Percentiles rank a stretch among this genome's conserved stretches.
Evolutionary conservation across 176 grass and related monocot genomes (phyloP).

Genomic region (Chrysopogon serrulatus): DNA sequence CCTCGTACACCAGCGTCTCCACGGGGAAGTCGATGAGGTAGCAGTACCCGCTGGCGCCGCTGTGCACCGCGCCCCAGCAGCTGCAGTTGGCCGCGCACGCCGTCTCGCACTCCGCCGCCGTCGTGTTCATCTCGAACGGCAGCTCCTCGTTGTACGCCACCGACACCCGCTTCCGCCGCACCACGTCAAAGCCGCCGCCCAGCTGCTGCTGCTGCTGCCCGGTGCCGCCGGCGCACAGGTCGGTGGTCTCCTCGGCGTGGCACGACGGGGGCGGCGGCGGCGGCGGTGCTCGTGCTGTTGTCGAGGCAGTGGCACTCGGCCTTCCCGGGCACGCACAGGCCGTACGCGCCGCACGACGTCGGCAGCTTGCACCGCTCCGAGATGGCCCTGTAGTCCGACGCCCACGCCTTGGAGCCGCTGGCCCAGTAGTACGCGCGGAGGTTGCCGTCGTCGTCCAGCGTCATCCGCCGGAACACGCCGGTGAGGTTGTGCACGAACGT

Average conservation of each 20-base stretch:
- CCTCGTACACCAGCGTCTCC: slow-evolving; percentile 53
- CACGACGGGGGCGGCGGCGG: slow-evolving; percentile 10
- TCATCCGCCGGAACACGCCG: slow-evolving; percentile 49
- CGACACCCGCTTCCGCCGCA: slow-evolving; percentile 39
- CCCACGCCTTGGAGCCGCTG: slow-evolving; percentile 16
- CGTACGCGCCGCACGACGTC: slow-evolving; percentile 51
- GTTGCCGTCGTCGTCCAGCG: slow-evolving; percentile 65
- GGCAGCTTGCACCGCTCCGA: slow-evolving; percentile 43
- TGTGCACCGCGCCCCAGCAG: slow-evolving; percentile 54
- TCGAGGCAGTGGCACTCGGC: slow-evolving; percentile 49
- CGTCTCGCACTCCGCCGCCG: slow-evolving; percentile 39
- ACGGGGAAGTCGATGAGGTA: slow-evolving; percentile 61
- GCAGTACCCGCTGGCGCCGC: slow-evolving; percentile 45
- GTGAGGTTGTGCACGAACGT: slow-evolving; percentile 39
- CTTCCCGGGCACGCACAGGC: slow-evolving; percentile 46
- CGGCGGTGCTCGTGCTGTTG: slow-evolving; percentile 12
- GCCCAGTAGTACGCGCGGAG: slow-evolving; percentile 69
- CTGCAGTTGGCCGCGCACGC: slow-evolving; percentile 52
- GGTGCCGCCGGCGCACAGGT: slow-evolving; percentile 25
- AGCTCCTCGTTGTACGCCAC: slow-evolving; percentile 59
- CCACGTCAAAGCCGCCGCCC: slow-evolving; percentile 37
- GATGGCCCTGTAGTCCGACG: slow-evolving; percentile 44
- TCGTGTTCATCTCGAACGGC: slow-evolving; percentile 25
- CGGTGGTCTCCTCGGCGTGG: slow-evolving; percentile 17
- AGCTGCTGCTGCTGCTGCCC: not conserved